Percentiles rank a stretch among this genome's conserved stretches.
These are phyloP conservation scores for Excoecaria cochinchinensis DNA, from an alignment of 345 rosid species.

Conservation along the genomic window DNA sequence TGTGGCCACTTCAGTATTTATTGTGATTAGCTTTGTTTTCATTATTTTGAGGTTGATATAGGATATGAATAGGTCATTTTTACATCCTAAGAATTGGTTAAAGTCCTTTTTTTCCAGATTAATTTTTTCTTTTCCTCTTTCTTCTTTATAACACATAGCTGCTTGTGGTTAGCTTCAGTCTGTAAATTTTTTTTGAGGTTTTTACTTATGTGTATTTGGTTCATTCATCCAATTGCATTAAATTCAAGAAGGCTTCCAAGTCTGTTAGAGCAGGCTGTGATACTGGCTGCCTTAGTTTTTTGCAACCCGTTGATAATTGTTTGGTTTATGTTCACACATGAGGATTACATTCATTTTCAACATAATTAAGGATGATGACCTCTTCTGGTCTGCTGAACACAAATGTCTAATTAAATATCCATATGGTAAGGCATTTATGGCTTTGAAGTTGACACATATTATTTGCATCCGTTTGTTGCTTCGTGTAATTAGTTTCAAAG, in stretches of 20 bases:
- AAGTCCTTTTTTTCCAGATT: neutral
- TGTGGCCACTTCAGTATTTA: conserved; percentile 13
- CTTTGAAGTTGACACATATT: no score
- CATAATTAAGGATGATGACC: neutral
- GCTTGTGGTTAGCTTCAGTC: neutral
- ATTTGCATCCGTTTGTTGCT: no score
- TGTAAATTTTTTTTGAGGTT: conserved; percentile 10
- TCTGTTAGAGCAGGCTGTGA: neutral
- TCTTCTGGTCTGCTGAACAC: neutral
- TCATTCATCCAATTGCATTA: neutral
- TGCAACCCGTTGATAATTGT: no score
- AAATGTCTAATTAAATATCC: neutral
- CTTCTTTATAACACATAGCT: neutral
- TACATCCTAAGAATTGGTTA: neutral
- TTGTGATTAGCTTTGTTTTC: neutral
- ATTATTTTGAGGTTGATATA: neutral
- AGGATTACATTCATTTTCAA: no score
- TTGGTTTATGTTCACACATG: no score
- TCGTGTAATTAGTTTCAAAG: no score
- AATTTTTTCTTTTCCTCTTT: neutral
- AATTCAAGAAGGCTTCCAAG: neutral
- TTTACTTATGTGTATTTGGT: neutral
- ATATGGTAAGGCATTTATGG: no score
- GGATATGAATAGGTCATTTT: conserved; percentile 7
- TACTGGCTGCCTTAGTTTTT: neutral